A percentile compares a stretch with the other conserved stretches of the same genome.
Evolutionary conservation across 1,139 yeast species (phyloP).

Genomic region (Suhomyces coccinellae): DNA sequence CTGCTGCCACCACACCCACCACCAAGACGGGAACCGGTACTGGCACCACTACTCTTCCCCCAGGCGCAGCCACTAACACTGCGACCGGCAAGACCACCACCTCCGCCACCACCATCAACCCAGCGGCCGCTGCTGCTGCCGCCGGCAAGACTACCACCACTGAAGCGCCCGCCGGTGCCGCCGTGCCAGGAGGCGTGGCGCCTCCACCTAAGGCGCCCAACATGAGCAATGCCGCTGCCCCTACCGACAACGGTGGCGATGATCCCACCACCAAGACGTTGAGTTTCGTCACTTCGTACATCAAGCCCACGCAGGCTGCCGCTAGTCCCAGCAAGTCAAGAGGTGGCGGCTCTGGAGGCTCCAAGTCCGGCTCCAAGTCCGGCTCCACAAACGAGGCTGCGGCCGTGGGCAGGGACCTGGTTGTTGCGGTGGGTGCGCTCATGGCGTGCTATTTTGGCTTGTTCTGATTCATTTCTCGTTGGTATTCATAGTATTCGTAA

Average conservation of each 20-base stretch:
- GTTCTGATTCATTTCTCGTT: slow-evolving; percentile 2
- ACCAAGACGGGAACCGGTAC: slow-evolving; percentile 10
- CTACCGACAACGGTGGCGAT: slow-evolving; percentile 15
- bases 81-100: slow-evolving; percentile 13
- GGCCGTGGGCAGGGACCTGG: background rate
- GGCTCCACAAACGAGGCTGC: background rate
- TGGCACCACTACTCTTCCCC: slow-evolving; percentile 9
- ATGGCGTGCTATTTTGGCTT: slow-evolving; percentile 5
- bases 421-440: slow-evolving; percentile 4
- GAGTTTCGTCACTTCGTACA: slow-evolving; percentile 16
- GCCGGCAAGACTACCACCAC: slow-evolving; percentile 16
- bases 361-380: slow-evolving; percentile 1
- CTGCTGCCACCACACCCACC: slow-evolving; percentile 15
- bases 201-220: slow-evolving; percentile 18
- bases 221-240: slow-evolving; percentile 11
- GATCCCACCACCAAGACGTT: slow-evolving; percentile 19
- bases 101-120: slow-evolving; percentile 7
- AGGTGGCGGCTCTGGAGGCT: background rate
- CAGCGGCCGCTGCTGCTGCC: slow-evolving; percentile 16
- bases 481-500: background rate
- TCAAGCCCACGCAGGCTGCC: slow-evolving; percentile 2
- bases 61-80: slow-evolving; percentile 14
- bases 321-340: background rate
- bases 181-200: slow-evolving; percentile 15
- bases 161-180: slow-evolving; percentile 15